Base-by-base conservation (phyloP, 371 early-diverging fungal genomes). In the Circinella minor region DNA sequence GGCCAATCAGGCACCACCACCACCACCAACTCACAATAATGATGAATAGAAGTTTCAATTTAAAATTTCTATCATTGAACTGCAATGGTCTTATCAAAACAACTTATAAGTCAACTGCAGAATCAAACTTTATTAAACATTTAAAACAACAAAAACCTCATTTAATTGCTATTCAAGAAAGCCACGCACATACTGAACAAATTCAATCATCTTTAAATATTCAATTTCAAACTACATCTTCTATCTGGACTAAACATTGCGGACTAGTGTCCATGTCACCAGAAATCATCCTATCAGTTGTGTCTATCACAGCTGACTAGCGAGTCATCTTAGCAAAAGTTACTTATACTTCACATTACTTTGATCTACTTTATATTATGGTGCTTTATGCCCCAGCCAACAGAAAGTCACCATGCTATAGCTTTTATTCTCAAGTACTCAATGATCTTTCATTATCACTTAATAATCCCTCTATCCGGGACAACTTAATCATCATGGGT, bases 311-410 rank as follows among this genome's bases (percentile, higher is more conserved):
- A 6, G 7, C n/a, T 8, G 47, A 13, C 3, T 1, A 11, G 6
- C 63, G 48, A 5, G 63, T 27, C 27, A 17, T n/a, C n/a, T 14
- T 66, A n/a, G 9, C 55, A 7, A n/a, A 20, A 17, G 27, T 66
- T 11, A 11, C 13, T 4, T 27, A 37, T 18, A 18, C 66, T 4
- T 17, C 20, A 14, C 7, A 48, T 5, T 13, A 7, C 8, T 63
- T 39, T 18, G 20, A 39, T 46, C 27, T 11, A 51, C 51, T 66
- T 46, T 66, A 55, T 38, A 27, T 66, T 15, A 55, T 66, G 7
- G 39, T 37, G 13, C 36, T 66, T 20, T 66, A 66, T 55, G 63
- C 61, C 15, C 69, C 69, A 10, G 49, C 69, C 36, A 5, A 20
- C 17, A 14, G 36, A 20, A 13, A 9, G 4, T 13, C 18, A 36